Evolutionary conservation across 2,329 filamentous ascomycete species (phyloP), one percentile per base, ranked within the genome.

Genomic region (Trichoderma semiorbis): DNA sequence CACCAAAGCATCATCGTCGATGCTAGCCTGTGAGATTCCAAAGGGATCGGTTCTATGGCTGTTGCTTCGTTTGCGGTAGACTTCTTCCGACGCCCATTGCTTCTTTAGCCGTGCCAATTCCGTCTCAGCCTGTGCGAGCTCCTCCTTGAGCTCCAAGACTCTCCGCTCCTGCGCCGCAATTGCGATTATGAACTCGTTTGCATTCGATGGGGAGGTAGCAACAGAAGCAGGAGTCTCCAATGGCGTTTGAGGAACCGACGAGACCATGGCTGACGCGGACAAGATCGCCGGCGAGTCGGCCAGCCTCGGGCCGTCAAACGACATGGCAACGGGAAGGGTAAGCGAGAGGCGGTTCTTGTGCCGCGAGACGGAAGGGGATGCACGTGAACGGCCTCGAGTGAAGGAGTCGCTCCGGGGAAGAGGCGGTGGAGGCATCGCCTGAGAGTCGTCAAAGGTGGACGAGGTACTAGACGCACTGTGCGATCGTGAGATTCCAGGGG

Each of bases 131-230:
- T 91, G 91, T 28, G 85, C 84, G n/a, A 99, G 85, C 81, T 98
- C 95, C 80, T 99, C 96, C 72, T 91, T 92, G 67, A 99, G 85
- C 82, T 98, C 96, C 71, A 99, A 84, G 2, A 99, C 95, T 75
- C 90, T 91, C 71, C 96, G 88, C 83, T 99, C 96, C 82, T 98
- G 95, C 16, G 93, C 91, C 58, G 96, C 96, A 77, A 99, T 92
- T 71, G 95, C 92, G 73, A 94, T 95, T 75, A 99, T 90, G 77
- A 98, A 93, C 65, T 91, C 86, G 77, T 87, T 88, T 66, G 89
- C 84, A 73, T 91, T 89, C 47, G 84, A 81, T 1, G 87, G 86
- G 1, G 84, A 84, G 53, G 80, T 77, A 32, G 84, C 70, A 11
- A 57, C 39, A 10, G 53, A 57, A 8, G 76, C 79, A 1, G 84